Evolutionary conservation across 2,329 filamentous ascomycete species (phyloP), one percentile per base, ranked within the genome.

Genomic region (Volutella citrinella): DNA sequence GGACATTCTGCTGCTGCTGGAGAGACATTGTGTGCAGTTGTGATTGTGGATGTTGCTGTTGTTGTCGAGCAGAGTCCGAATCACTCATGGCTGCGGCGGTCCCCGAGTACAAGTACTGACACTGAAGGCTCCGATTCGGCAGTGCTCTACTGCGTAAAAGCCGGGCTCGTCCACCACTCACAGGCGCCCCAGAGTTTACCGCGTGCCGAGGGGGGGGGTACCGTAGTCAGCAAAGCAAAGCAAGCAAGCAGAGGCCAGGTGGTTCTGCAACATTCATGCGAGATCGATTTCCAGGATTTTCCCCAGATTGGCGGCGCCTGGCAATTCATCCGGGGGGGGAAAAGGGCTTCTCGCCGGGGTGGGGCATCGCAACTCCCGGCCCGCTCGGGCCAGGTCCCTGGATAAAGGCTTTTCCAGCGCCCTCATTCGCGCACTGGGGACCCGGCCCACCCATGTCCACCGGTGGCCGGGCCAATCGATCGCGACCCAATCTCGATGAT

Each of bases 231-330:
- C n/a, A n/a, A n/a, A 27, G 28, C 31, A 31, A 34, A 19, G 21
- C 34, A 36, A 40, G n/a, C n/a, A n/a, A n/a, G n/a, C n/a, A n/a
- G n/a, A n/a, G n/a, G n/a, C n/a, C n/a, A n/a, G n/a, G n/a, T n/a
- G n/a, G n/a, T n/a, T n/a, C n/a, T n/a, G n/a, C n/a, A n/a, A n/a
- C 37, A 33, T 40, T 30, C 32, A 40, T 40, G 37, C 37, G 37
- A 40, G 37, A 40, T 45, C 44, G 38, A 38, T 31, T 17, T 32
- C 38, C 27, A 32, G 36, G 35, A 39, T 50, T 48, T 48, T 35
- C 45, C 43, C 33, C 20, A 30, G 24, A 35, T 34, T 45, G 40
- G 29, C 32, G 24, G 5, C 27, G 29, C 27, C 23, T 19, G 5
- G 18, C 22, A 25, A 19, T 34, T 38, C 39, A 40, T 36, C 39